Evolutionary conservation across 306 rosid genomes (phyloP).

Genomic region (Erythrophleum fordii): DNA sequence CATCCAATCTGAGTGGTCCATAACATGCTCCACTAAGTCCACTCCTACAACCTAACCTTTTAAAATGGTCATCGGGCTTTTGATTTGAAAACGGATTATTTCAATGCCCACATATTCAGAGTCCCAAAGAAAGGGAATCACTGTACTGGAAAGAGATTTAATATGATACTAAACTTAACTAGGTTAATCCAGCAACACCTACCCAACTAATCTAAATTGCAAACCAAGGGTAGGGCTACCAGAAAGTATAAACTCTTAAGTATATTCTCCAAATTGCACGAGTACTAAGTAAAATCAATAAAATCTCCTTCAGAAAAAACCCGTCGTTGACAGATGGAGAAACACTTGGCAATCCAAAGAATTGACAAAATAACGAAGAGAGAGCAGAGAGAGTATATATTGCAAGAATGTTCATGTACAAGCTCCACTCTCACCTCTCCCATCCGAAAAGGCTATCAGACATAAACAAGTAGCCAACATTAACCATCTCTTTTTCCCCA

Average conservation of each 20-base stretch:
- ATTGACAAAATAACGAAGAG: not conserved
- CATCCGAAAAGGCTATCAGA: constrained; percentile 48
- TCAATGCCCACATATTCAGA: not conserved
- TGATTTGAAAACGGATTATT: not conserved
- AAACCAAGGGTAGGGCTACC: not conserved
- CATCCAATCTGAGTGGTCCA: not conserved
- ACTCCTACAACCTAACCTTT: not conserved
- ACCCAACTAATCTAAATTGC: constrained; percentile 5
- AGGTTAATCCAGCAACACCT: constrained; percentile 8
- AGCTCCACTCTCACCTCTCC: constrained; percentile 60
- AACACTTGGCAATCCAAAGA: constrained; percentile 1
- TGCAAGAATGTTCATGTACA: not conserved
- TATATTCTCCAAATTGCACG: not conserved
- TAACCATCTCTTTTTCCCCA: constrained; percentile 62
- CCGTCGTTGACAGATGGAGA: constrained; percentile 5
- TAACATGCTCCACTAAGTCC: not conserved
- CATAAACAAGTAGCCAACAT: constrained; percentile 47
- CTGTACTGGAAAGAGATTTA: not conserved
- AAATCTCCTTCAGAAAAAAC: not conserved
- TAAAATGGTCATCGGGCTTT: not conserved
- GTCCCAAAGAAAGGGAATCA: constrained; percentile 10
- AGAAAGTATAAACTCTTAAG: not conserved
- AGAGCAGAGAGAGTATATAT: not conserved
- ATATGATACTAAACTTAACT: not conserved
- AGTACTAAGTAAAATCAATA: not conserved